Percentiles rank a stretch among this genome's conserved stretches.
These are phyloP conservation scores for Porpolomopsis calyptriformis DNA, from an alignment of 768 basidiomycete genomes.

Conservation along the genomic window DNA sequence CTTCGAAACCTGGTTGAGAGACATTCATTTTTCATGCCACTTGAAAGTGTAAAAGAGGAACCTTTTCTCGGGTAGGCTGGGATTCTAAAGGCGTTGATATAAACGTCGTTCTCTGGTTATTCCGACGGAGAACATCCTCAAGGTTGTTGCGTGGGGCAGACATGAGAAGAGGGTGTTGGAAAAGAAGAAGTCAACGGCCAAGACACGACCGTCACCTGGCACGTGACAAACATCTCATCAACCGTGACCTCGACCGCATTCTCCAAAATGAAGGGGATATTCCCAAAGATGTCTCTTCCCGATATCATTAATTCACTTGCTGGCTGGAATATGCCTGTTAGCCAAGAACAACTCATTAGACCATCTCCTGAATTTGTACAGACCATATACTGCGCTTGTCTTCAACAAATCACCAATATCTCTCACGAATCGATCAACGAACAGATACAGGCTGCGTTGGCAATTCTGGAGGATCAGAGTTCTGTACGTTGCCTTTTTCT, in stretches of 20 bases:
- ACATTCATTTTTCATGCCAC: constrained; percentile 3
- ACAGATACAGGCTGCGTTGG: constrained; percentile 45
- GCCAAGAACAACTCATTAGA: constrained; percentile 52
- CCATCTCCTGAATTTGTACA: constrained; percentile 67
- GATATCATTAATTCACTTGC: constrained; percentile 58
- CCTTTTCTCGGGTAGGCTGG: constrained; percentile 14
- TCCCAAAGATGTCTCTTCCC: constrained; percentile 51
- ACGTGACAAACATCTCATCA: constrained; percentile 20
- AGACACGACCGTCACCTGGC: too few relatives aligned
- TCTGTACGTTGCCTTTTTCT: constrained; percentile 31
- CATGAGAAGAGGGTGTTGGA: constrained; percentile 13
- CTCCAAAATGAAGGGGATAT: constrained; percentile 40
- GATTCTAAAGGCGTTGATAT: constrained; percentile 6
- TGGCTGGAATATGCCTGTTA: constrained; percentile 60
- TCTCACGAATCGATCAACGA: constrained; percentile 47
- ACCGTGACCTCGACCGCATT: not conserved
- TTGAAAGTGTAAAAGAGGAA: constrained; percentile 5
- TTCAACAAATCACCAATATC: constrained; percentile 62
- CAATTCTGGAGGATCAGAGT: constrained; percentile 39
- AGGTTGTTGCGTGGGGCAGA: constrained; percentile 28
- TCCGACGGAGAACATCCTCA: constrained; percentile 27
- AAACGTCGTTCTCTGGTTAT: constrained; percentile 7
- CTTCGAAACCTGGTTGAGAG: constrained; percentile 22
- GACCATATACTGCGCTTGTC: constrained; percentile 56
- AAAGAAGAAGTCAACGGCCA: too few relatives aligned